Percentiles rank a stretch among this genome's conserved stretches.
These are phyloP conservation scores for Leishmania tarentolae DNA, from an alignment of 208 protist genomes.

Conservation along the genomic window DNA sequence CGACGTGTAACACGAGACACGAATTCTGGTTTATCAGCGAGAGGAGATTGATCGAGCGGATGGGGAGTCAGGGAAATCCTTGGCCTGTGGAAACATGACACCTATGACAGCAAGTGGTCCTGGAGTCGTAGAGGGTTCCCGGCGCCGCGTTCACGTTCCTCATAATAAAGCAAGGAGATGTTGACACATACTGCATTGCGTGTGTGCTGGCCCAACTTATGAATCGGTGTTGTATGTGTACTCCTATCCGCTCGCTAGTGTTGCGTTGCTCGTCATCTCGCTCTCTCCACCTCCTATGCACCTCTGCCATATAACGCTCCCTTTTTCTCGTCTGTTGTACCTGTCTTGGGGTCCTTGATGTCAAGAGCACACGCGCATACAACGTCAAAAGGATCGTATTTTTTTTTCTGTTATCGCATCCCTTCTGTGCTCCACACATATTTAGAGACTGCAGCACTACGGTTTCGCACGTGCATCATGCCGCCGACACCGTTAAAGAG, in stretches of 20 bases:
- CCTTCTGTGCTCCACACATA: background rate
- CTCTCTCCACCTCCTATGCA: background rate
- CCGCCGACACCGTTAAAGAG: slow-evolving; percentile 20
- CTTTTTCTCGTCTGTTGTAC: background rate
- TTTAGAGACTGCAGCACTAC: no score
- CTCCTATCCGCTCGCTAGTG: background rate
- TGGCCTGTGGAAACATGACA: background rate
- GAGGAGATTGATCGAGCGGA: background rate
- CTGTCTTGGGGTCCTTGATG: background rate
- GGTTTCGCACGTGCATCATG: slow-evolving; percentile 5
- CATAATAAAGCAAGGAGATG: background rate
- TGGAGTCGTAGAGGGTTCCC: background rate
- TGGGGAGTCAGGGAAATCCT: background rate
- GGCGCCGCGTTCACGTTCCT: background rate
- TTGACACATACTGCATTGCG: background rate
- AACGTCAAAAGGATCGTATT: background rate
- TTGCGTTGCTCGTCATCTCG: background rate
- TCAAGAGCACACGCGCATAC: background rate
- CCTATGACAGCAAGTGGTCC: background rate
- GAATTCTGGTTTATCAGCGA: background rate
- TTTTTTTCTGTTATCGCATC: background rate
- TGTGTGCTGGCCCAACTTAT: background rate
- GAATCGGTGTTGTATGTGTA: background rate
- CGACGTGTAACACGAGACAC: background rate
- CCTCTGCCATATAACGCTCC: background rate